Evolutionary conservation across 108 stramenopile genomes (phyloP).

Genomic region (Hondaea fermentalgiana): DNA sequence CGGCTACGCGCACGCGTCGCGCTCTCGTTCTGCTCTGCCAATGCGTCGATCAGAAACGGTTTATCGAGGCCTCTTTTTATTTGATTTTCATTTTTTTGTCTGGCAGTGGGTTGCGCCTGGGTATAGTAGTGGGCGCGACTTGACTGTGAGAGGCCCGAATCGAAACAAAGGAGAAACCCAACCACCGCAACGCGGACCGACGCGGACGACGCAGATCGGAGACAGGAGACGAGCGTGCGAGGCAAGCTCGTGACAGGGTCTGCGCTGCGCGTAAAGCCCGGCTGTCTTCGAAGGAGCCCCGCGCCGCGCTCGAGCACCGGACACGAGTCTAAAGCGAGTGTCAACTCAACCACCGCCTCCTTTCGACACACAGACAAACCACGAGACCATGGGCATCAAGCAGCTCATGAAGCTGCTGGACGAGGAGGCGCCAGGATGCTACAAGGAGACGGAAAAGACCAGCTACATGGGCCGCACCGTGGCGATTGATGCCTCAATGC

Average conservation of each 20-base stretch:
- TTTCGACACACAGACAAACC: not conserved
- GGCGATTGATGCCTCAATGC: conserved; percentile 96
- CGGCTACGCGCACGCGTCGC: too few species aligned
- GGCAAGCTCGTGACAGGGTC: not conserved
- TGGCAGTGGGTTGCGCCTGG: too few species aligned
- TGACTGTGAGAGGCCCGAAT: too few species aligned
- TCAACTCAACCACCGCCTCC: not conserved
- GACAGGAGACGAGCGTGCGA: not conserved
- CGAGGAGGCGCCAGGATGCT: conserved; percentile 46
- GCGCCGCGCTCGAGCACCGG: not conserved
- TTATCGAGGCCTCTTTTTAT: too few species aligned
- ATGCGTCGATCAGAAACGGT: too few species aligned
- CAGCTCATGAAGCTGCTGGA: conserved; percentile 48
- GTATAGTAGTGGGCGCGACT: too few species aligned
- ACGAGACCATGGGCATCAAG: conserved; percentile 47
- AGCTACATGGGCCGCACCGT: conserved; percentile 71
- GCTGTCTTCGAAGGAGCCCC: not conserved
- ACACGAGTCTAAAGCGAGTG: not conserved
- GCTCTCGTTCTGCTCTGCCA: too few species aligned
- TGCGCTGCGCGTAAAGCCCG: not conserved
- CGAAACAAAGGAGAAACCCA: not conserved
- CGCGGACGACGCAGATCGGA: not conserved
- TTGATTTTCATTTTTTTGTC: too few species aligned
- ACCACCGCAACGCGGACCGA: not conserved
- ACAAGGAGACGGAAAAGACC: conserved; percentile 33